These are phyloP conservation scores for Thraustotheca clavata DNA, from an alignment of 352 stramenopile genomes.

Conservation along the genomic window DNA sequence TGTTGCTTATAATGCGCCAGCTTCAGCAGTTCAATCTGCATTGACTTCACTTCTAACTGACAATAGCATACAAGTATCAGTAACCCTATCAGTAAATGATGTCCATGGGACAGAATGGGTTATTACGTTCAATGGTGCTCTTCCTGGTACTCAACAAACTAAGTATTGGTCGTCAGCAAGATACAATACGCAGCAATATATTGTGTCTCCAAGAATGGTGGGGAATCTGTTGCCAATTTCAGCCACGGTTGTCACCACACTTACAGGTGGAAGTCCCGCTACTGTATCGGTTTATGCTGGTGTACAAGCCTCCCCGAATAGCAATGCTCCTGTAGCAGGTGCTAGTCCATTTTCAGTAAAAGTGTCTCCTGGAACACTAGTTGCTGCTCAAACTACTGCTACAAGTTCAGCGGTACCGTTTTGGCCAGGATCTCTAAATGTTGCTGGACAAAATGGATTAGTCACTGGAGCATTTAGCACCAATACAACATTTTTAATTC, in stretches of 20 bases:
- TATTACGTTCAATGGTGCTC: slow-evolving; percentile 50
- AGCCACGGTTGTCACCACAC: slow-evolving; percentile 27
- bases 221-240: slow-evolving; percentile 37
- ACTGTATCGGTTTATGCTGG: slow-evolving; percentile 23
- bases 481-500: slow-evolving; percentile 83
- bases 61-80: slow-evolving; percentile 15
- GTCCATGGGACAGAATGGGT: slow-evolving; percentile 32
- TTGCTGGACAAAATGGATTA: slow-evolving; percentile 47
- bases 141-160: slow-evolving; percentile 33
- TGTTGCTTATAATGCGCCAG: slow-evolving; percentile 58
- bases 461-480: slow-evolving; percentile 61
- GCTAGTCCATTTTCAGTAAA: slow-evolving; percentile 43
- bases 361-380: slow-evolving; percentile 50
- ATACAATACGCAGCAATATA: slow-evolving; percentile 38
- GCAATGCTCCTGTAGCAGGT: slow-evolving; percentile 31
- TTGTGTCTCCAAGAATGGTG: slow-evolving; percentile 39
- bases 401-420: slow-evolving; percentile 45
- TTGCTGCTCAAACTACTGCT: slow-evolving; percentile 54
- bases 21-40: slow-evolving; percentile 35
- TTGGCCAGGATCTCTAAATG: slow-evolving; percentile 50
- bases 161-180: slow-evolving; percentile 60
- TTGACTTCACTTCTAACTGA: slow-evolving; percentile 42
- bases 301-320: slow-evolving; percentile 23
- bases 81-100: neutral
- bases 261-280: slow-evolving; percentile 29